These are phyloP conservation scores for Rhodofomes roseus DNA, from an alignment of 1,284 basidiomycete genomes.

Conservation along the genomic window DNA sequence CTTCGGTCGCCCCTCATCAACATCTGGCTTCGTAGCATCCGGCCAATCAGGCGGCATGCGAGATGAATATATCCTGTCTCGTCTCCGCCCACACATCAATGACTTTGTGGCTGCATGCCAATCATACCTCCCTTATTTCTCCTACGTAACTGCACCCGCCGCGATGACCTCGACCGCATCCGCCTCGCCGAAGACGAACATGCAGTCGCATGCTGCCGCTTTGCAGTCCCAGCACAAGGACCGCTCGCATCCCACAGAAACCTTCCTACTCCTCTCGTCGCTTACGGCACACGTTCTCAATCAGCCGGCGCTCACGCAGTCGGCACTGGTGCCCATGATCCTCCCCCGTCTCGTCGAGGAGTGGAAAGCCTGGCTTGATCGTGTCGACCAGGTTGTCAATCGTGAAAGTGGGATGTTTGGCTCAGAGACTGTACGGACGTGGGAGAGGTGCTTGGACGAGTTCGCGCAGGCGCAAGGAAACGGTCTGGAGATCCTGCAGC, in stretches of 20 bases:
- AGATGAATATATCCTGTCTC: slow-evolving; percentile 69
- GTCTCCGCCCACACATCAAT: slow-evolving; percentile 67
- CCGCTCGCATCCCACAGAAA: slow-evolving; percentile 66
- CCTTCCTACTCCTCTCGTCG: slow-evolving; percentile 64
- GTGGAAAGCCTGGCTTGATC: slow-evolving; percentile 74
- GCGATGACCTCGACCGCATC: slow-evolving; percentile 20
- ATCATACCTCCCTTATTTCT: slow-evolving; percentile 81
- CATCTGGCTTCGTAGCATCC: slow-evolving; percentile 21
- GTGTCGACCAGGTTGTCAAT: slow-evolving; percentile 65
- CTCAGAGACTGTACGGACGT: slow-evolving; percentile 57
- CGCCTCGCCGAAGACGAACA: slow-evolving; percentile 18
- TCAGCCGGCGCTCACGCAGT: slow-evolving; percentile 63
- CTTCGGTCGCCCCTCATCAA: slow-evolving; percentile 31
- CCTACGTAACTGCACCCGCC: slow-evolving; percentile 41
- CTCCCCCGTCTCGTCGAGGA: slow-evolving; percentile 62
- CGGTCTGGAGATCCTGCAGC: slow-evolving; percentile 50
- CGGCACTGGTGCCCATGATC: slow-evolving; percentile 51
- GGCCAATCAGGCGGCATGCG: slow-evolving; percentile 52
- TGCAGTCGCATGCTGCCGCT: slow-evolving; percentile 34
- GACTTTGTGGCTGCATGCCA: slow-evolving; percentile 73
- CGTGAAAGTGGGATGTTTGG: slow-evolving; percentile 76
- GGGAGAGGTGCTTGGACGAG: slow-evolving; percentile 65
- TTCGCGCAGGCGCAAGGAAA: slow-evolving; percentile 51
- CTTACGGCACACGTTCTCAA: slow-evolving; percentile 63
- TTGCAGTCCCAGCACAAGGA: slow-evolving; percentile 51